Conservation (phyloP, 257 asterid species). For the Ligustrum vulgare region DNA sequence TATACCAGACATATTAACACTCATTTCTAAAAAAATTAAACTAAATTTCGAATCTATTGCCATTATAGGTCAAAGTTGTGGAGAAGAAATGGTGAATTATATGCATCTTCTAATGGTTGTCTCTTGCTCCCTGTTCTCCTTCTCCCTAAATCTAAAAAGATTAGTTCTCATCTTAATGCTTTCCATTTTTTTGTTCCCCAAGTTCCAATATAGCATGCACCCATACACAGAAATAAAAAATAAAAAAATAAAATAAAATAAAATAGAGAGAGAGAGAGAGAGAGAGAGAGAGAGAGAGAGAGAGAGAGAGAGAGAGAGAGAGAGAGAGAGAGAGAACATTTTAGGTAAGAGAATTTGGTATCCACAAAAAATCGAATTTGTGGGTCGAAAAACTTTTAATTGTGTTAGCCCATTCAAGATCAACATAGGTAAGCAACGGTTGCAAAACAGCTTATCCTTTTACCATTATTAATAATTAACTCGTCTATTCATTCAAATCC, state of each 20-base stretch:
- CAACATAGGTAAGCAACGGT: not conserved
- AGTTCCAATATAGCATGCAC: not conserved
- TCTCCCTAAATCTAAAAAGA: not conserved
- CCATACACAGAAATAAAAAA: not conserved
- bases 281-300: too few species aligned
- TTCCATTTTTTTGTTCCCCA: not conserved
- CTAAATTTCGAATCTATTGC: not conserved
- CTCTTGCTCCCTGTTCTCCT: not conserved
- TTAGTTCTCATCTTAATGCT: not conserved
- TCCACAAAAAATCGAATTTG: not conserved
- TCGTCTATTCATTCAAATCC: constrained; percentile 9
- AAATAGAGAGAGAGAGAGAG: not conserved
- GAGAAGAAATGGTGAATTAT: not conserved
- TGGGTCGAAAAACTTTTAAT: not conserved
- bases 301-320: too few species aligned
- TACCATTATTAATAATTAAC: constrained; percentile 16
- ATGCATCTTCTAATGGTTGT: not conserved
- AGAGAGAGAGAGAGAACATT: not conserved
- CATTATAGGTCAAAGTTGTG: not conserved
- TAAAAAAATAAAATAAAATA: too few species aligned
- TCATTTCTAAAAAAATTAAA: not conserved
- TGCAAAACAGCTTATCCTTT: constrained; percentile 4
- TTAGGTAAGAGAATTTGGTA: not conserved
- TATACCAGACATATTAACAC: not conserved
- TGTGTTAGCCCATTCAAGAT: not conserved